phyloP scores from a whole-genome alignment of 192 early-diverging fungal species.

The Coemansia sp. region DNA sequence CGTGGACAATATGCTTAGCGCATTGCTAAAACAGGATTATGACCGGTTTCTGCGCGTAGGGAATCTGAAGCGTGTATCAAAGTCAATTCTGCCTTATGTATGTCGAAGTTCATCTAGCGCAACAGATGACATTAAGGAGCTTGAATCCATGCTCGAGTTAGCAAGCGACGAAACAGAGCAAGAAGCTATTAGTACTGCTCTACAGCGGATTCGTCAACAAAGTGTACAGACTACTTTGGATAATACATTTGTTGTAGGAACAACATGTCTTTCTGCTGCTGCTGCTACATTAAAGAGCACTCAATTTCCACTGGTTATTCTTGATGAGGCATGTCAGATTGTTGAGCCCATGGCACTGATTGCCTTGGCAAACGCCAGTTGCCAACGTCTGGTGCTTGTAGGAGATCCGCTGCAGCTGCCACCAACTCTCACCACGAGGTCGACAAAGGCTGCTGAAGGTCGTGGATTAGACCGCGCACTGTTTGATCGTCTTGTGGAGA shows the following conservation, averaged over 20 bases:
- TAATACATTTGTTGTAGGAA: constrained; percentile 61
- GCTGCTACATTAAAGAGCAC: constrained; percentile 67
- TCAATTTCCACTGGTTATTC: constrained; percentile 66
- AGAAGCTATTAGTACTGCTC: constrained; percentile 31
- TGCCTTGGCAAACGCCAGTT: constrained; percentile 65
- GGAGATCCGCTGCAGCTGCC: constrained; percentile 88
- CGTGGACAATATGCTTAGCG: constrained; percentile 70
- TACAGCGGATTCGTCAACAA: constrained; percentile 54
- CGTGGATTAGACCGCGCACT: constrained; percentile 71
- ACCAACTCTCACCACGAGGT: constrained; percentile 68
- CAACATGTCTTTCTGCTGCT: constrained; percentile 77
- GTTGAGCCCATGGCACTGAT: constrained; percentile 87
- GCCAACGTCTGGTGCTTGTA: constrained; percentile 68
- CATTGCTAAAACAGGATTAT: constrained; percentile 63
- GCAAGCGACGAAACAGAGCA: constrained; percentile 56
- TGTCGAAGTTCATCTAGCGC: constrained; percentile 35
- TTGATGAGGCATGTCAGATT: constrained; percentile 88
- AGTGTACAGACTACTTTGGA: constrained; percentile 26
- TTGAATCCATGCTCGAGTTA: constrained; percentile 69
- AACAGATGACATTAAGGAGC: constrained; percentile 69
- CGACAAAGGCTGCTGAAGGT: constrained; percentile 56
- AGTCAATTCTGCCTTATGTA: constrained; percentile 65
- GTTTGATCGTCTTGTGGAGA: constrained; percentile 71
- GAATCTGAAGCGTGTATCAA: constrained; percentile 67
- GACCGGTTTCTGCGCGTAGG: constrained; percentile 69